A percentile compares a stretch with the other conserved stretches of the same genome.
phyloP scores from a whole-genome alignment of 31 red algal species.

The Asparagopsis taxiformis region DNA sequence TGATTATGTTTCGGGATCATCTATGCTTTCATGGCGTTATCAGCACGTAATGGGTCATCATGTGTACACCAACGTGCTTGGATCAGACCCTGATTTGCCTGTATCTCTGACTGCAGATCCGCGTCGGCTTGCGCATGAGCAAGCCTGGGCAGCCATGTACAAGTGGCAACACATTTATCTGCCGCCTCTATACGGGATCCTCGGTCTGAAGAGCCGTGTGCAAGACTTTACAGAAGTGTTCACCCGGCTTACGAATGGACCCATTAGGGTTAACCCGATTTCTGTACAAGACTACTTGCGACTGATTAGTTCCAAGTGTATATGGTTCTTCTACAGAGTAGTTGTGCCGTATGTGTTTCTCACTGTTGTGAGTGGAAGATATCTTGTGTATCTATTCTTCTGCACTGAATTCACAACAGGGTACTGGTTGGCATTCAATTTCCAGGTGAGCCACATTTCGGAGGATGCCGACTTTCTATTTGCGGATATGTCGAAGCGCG shows the following conservation, averaged over 20 bases:
- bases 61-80: conserved; percentile 80
- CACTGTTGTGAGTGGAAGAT: neutral
- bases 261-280: conserved; percentile 78
- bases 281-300: conserved; percentile 60
- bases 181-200: conserved; percentile 78
- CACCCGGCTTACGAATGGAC: conserved; percentile 53
- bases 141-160: conserved; percentile 59
- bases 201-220: conserved; percentile 53
- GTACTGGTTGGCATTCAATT: conserved; percentile 82
- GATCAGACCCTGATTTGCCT: conserved; percentile 84
- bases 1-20: conserved; percentile 62
- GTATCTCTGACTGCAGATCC: conserved; percentile 24
- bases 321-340: conserved; percentile 59
- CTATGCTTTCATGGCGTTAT: conserved; percentile 83
- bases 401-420: conserved; percentile 58
- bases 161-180: conserved; percentile 69
- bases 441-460: conserved; percentile 72
- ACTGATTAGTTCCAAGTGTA: conserved; percentile 34
- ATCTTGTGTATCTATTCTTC: conserved; percentile 17
- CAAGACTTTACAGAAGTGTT: conserved; percentile 56
- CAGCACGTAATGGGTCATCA: conserved; percentile 87
- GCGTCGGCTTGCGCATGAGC: conserved; percentile 45
- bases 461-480: conserved; percentile 40
- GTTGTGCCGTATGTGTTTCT: conserved; percentile 36
- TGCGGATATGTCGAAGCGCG: conserved; percentile 30